phyloP scores from a whole-genome alignment of 2,329 filamentous ascomycete species.

The Sporothrix pallida region DNA sequence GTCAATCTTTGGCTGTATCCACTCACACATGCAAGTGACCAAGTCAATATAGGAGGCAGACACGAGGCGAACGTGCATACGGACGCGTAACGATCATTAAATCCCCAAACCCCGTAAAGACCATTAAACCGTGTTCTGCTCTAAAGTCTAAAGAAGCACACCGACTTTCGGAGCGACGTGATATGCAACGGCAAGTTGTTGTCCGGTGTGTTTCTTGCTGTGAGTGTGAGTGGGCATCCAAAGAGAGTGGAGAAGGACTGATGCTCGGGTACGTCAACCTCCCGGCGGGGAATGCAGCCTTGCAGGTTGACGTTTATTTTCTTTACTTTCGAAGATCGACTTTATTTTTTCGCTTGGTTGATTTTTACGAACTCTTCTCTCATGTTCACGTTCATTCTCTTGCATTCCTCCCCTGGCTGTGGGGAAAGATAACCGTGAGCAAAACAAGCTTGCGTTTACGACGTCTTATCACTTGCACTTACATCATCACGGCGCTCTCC shows the following conservation, averaged over 20 bases:
- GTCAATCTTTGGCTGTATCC: background rate
- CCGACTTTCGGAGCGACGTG: background rate
- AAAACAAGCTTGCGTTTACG: background rate
- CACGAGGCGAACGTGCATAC: background rate
- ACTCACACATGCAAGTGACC: background rate
- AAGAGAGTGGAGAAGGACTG: background rate
- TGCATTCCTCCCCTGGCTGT: background rate
- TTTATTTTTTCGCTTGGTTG: background rate
- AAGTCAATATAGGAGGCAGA: background rate
- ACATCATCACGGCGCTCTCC: no score
- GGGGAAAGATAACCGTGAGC: background rate
- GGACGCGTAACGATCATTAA: no score
- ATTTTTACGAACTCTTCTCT: background rate
- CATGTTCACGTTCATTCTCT: background rate
- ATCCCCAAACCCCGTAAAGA: background rate
- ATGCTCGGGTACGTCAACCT: background rate
- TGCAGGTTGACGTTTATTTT: background rate
- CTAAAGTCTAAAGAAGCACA: background rate
- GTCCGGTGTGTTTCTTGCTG: background rate
- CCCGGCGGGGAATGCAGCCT: constrained; percentile 5
- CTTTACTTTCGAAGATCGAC: background rate
- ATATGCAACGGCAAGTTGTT: no score
- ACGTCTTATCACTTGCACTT: no score
- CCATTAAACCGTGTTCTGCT: background rate
- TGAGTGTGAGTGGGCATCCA: background rate